A percentile compares a stretch with the other conserved stretches of the same genome.
Evolutionary conservation across 2,329 filamentous ascomycete species (phyloP).

Genomic region (Cephalotrichum gorgonifer): DNA sequence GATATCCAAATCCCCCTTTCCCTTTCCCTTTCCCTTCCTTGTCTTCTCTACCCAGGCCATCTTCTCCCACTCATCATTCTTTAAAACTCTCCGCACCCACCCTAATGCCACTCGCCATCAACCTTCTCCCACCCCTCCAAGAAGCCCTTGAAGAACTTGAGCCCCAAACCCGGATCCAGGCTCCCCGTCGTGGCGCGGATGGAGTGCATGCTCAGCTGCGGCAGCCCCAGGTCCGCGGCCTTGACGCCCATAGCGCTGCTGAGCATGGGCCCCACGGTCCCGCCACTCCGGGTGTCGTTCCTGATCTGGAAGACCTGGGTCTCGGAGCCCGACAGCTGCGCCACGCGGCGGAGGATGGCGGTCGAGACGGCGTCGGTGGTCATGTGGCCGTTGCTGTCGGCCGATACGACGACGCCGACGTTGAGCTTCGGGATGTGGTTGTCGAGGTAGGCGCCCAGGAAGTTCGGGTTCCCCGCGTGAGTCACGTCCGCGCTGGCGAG

Average conservation of each 20-base stretch:
- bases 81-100: neutral
- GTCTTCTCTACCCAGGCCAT: no score
- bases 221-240: slow-evolving; percentile 78
- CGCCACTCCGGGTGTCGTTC: slow-evolving; percentile 81
- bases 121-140: slow-evolving; percentile 78
- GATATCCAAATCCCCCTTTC: no score
- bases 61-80: no score
- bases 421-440: slow-evolving; percentile 84
- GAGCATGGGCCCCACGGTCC: slow-evolving; percentile 90
- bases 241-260: slow-evolving; percentile 71
- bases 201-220: slow-evolving; percentile 89
- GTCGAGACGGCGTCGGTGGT: slow-evolving; percentile 85
- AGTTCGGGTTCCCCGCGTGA: slow-evolving; percentile 93
- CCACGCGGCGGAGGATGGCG: slow-evolving; percentile 68
- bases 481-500: slow-evolving; percentile 87
- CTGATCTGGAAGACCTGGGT: slow-evolving; percentile 91
- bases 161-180: slow-evolving; percentile 77
- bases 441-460: slow-evolving; percentile 70
- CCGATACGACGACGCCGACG: slow-evolving; percentile 68
- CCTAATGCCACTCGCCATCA: slow-evolving; percentile 62
- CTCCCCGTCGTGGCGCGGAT: slow-evolving; percentile 81
- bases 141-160: slow-evolving; percentile 82
- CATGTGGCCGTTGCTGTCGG: slow-evolving; percentile 90
- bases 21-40: no score
- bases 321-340: slow-evolving; percentile 58